phyloP scores from a whole-genome alignment of 208 protist genomes.

The Trypanosomatidae sp. region DNA sequence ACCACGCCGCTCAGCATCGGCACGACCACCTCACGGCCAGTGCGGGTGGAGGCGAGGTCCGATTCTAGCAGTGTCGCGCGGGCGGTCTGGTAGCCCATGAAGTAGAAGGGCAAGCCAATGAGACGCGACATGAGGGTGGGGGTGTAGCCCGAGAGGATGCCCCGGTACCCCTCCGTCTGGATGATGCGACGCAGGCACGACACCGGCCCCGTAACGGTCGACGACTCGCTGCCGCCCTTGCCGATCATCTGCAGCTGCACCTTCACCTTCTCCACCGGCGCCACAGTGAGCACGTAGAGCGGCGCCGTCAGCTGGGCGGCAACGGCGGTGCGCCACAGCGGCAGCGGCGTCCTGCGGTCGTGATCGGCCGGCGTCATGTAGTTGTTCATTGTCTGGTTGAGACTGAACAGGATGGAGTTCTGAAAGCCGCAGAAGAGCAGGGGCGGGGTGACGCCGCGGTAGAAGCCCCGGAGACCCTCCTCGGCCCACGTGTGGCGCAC shows the following conservation, averaged over 20 bases:
- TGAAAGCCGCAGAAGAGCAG: slow-evolving; percentile 59
- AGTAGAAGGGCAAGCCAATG: slow-evolving; percentile 76
- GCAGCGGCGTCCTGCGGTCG: slow-evolving; percentile 21
- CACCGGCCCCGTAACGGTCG: slow-evolving; percentile 35
- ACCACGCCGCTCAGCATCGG: slow-evolving; percentile 57
- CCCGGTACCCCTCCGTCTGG: slow-evolving; percentile 30
- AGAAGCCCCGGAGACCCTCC: slow-evolving; percentile 67
- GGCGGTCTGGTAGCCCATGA: slow-evolving; percentile 50
- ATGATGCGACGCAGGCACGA: slow-evolving; percentile 45
- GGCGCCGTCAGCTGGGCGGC: slow-evolving; percentile 62
- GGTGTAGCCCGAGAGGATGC: slow-evolving; percentile 60
- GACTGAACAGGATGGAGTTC: slow-evolving; percentile 72
- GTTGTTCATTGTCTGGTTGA: slow-evolving; percentile 66
- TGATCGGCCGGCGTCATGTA: slow-evolving; percentile 40
- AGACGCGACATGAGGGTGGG: slow-evolving; percentile 54
- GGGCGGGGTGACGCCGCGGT: slow-evolving; percentile 54
- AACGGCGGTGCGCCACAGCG: slow-evolving; percentile 60
- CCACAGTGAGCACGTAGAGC: slow-evolving; percentile 55
- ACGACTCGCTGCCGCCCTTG: slow-evolving; percentile 28
- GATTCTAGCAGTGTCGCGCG: slow-evolving; percentile 21
- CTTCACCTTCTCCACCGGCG: slow-evolving; percentile 71
- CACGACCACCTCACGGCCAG: slow-evolving; percentile 39
- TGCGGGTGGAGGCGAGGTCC: slow-evolving; percentile 15
- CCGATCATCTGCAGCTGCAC: slow-evolving; percentile 64
- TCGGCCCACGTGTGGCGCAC: slow-evolving; percentile 37